Evolutionary conservation across 1,284 basidiomycete species (phyloP).

Genomic region (Sphaerobolus stellatus): DNA sequence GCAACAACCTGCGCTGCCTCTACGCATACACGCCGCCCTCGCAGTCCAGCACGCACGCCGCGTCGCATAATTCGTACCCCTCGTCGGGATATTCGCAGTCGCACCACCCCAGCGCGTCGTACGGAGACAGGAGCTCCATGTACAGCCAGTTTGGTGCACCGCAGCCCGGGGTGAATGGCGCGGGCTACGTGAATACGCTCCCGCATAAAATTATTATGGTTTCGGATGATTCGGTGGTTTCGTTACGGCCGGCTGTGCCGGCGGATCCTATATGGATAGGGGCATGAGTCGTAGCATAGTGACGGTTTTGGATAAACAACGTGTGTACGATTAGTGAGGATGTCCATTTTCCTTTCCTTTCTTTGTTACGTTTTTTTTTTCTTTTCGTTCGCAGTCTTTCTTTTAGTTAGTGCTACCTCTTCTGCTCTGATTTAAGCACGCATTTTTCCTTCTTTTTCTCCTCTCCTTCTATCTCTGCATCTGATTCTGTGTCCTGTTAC

Average conservation of each 20-base stretch:
- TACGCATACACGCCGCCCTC: slow-evolving; percentile 95
- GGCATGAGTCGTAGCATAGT: too few species aligned
- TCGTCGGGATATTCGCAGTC: slow-evolving; percentile 19
- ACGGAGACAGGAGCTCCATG: slow-evolving; percentile 36
- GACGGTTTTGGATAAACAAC: too few species aligned
- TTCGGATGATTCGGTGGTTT: slow-evolving; percentile 75
- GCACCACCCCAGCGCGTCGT: slow-evolving; percentile 27
- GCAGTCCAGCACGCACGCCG: slow-evolving; percentile 38
- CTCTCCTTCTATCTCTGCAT: too few species aligned
- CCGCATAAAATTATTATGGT: slow-evolving; percentile 80
- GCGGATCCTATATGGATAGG: slow-evolving; percentile 22
- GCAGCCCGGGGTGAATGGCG: slow-evolving; percentile 31
- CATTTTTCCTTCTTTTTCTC: too few species aligned
- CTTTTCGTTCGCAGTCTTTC: too few species aligned
- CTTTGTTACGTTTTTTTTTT: too few species aligned
- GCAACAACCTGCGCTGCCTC: slow-evolving; percentile 82
- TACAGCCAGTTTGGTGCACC: slow-evolving; percentile 46
- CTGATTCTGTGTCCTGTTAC: too few species aligned
- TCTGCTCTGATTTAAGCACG: too few species aligned
- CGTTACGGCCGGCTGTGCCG: slow-evolving; percentile 45
- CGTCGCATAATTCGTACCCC: slow-evolving; percentile 31
- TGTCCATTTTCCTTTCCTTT: too few species aligned
- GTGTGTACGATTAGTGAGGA: too few species aligned
- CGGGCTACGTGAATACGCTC: slow-evolving; percentile 34
- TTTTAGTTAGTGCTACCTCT: too few species aligned